Conservation (phyloP, 768 basidiomycete genomes). For the Suillus paluster region DNA sequence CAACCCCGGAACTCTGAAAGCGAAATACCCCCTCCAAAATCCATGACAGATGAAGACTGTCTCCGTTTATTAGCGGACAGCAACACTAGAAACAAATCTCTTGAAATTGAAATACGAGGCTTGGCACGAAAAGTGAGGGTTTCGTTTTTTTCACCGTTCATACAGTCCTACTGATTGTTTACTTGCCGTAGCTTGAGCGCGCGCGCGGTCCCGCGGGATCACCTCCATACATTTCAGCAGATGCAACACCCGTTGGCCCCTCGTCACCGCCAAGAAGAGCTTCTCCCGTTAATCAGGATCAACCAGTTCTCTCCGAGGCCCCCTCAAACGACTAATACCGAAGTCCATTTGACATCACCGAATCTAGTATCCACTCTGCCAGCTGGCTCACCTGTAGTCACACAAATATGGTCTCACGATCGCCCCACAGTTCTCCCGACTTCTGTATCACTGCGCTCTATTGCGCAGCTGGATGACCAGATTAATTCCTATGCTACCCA, state of each 20-base stretch:
- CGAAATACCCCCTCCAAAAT: slow-evolving; percentile 19
- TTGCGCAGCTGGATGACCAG: slow-evolving; percentile 40
- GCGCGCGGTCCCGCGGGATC: not conserved
- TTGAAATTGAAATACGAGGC: slow-evolving; percentile 49
- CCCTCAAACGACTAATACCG: not conserved
- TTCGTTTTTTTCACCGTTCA: not conserved
- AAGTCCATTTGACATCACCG: not conserved
- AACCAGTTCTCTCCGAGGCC: not conserved
- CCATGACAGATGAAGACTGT: slow-evolving; percentile 43
- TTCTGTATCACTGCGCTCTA: slow-evolving; percentile 15
- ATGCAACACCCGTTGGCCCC: not conserved
- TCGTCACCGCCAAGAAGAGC: not conserved
- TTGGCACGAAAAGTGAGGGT: slow-evolving; percentile 42
- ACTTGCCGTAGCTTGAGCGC: not conserved
- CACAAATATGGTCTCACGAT: not conserved
- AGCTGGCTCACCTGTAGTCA: not conserved
- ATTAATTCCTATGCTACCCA: slow-evolving; percentile 39
- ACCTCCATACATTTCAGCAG: not conserved
- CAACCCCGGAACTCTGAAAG: slow-evolving; percentile 6
- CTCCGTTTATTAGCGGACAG: slow-evolving; percentile 44
- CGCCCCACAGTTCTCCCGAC: not conserved
- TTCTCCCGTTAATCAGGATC: not conserved
- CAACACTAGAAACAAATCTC: slow-evolving; percentile 42
- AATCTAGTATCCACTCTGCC: not conserved
- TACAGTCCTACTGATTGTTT: not conserved